These are phyloP conservation scores for Cornus suecica DNA, from an alignment of 148 eudicot species.

Conservation along the genomic window DNA sequence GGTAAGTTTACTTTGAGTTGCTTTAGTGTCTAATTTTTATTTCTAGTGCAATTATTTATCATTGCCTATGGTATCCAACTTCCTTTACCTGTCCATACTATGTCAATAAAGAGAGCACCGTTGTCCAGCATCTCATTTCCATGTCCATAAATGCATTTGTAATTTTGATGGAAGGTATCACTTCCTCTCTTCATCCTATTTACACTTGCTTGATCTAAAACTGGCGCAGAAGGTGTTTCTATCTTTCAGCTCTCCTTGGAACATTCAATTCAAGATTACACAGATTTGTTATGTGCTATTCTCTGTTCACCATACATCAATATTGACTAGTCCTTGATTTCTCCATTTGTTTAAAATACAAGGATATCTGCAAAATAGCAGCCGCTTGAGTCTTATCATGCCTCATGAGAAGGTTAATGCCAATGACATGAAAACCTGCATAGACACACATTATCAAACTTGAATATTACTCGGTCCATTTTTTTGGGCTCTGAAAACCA, in stretches of 20 bases:
- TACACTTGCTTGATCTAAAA: not conserved
- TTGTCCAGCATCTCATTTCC: not conserved
- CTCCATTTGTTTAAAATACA: not conserved
- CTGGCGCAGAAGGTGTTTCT: not conserved
- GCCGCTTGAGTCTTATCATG: too few species aligned
- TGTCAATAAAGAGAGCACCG: not conserved
- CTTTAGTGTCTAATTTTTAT: not conserved
- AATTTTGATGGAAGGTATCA: not conserved
- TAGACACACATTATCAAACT: not conserved
- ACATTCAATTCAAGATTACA: not conserved
- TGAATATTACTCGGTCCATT: too few species aligned
- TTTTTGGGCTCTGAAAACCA: not conserved
- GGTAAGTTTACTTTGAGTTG: conserved; percentile 47
- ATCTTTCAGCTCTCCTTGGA: conserved; percentile 1
- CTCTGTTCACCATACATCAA: not conserved
- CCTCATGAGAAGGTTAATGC: not conserved
- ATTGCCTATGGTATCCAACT: not conserved
- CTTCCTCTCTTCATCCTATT: conserved; percentile 2
- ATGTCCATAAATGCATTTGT: not conserved
- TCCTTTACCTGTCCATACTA: not conserved
- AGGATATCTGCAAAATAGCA: not conserved
- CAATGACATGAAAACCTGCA: not conserved
- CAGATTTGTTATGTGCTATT: not conserved
- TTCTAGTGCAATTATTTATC: not conserved
- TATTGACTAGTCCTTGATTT: not conserved